Conservation (phyloP, 352 stramenopile genomes). For the Globisporangium iwayamae region DNA sequence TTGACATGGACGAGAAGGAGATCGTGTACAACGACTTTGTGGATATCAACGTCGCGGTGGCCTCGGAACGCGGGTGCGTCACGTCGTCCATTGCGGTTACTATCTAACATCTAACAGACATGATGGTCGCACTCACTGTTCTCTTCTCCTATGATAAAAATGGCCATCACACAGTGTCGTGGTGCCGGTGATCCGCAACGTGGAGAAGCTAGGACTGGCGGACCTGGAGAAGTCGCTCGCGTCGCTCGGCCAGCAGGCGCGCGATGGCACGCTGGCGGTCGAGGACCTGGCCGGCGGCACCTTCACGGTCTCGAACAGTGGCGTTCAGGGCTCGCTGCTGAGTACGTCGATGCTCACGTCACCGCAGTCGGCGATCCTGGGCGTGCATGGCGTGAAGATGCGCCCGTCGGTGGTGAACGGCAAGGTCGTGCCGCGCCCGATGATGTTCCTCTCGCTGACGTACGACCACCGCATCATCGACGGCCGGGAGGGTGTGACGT, state of each 20-base stretch:
- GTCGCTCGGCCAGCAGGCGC: slow-evolving; percentile 78
- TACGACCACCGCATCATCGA: slow-evolving; percentile 99
- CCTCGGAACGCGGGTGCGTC: slow-evolving; percentile 84
- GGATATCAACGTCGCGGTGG: slow-evolving; percentile 98
- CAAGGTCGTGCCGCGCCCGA: slow-evolving; percentile 95
- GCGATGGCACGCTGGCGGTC: slow-evolving; percentile 58
- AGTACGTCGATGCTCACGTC: slow-evolving; percentile 99
- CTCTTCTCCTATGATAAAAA: background rate
- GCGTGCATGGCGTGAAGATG: slow-evolving; percentile 98
- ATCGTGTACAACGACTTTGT: slow-evolving; percentile 99
- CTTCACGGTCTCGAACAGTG: slow-evolving; percentile 98
- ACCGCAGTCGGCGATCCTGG: slow-evolving; percentile 97
- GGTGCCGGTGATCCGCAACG: slow-evolving; percentile 98
- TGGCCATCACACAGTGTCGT: slow-evolving; percentile 75
- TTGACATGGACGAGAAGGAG: slow-evolving; percentile 98
- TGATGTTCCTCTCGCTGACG: slow-evolving; percentile 99
- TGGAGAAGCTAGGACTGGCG: slow-evolving; percentile 94
- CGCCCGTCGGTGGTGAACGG: slow-evolving; percentile 90
- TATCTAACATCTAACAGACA: background rate
- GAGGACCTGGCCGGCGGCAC: slow-evolving; percentile 97
- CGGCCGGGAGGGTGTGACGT: slow-evolving; percentile 98
- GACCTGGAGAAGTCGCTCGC: slow-evolving; percentile 96
- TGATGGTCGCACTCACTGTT: background rate
- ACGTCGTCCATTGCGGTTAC: slow-evolving; percentile 10
- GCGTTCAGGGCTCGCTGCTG: slow-evolving; percentile 96